Evolutionary conservation across 176 grass and related monocot genomes (phyloP), one percentile per base, ranked within the genome.

Genomic region (Urochloa ruziziensis): DNA sequence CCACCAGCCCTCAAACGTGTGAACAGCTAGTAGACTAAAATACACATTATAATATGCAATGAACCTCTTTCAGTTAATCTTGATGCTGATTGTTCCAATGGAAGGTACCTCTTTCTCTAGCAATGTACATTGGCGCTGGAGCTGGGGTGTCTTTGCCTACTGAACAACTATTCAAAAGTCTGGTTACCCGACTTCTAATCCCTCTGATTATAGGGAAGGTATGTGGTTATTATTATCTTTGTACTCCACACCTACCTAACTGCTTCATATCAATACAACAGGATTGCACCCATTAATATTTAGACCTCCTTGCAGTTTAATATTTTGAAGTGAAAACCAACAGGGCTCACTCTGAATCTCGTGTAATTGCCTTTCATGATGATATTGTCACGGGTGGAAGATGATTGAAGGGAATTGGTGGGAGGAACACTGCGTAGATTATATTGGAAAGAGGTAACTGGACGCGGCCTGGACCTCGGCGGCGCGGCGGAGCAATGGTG

Each of bases 31-130:
- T 61, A 68, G 37, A 37, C 29, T 18, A 47, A 73, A 68, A 57
- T 74, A 12, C 32, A 53, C 43, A 62, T 54, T 58, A 34, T 43
- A 61, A 70, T 43, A 83, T 62, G 29, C 18, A 43, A 42, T 63
- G 53, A 42, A 78, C 27, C 74, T 83, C 46, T 52, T 52, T 56
- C 9, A 65, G 8, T 35, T 18, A 54, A 70, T 63, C 34, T 65
- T 56, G 35, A 10, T 57, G 73, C 8, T 21, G 14, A 54, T 13
- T 79, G 13, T 28, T 79, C 1, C 51, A n/a, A n/a, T n/a, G n/a
- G n/a, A n/a, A 98, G 96, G 86, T 91, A 66, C 96, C 96, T 72
- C 70, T 98, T 90, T 95, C 95, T 51, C 91, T 98, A 78, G 83
- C 92, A 73, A 98, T 86, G 60, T 98, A 91, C 27, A 73, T 95